phyloP scores from a whole-genome alignment of 768 basidiomycete genomes.

The Lactarius sanguifluus region DNA sequence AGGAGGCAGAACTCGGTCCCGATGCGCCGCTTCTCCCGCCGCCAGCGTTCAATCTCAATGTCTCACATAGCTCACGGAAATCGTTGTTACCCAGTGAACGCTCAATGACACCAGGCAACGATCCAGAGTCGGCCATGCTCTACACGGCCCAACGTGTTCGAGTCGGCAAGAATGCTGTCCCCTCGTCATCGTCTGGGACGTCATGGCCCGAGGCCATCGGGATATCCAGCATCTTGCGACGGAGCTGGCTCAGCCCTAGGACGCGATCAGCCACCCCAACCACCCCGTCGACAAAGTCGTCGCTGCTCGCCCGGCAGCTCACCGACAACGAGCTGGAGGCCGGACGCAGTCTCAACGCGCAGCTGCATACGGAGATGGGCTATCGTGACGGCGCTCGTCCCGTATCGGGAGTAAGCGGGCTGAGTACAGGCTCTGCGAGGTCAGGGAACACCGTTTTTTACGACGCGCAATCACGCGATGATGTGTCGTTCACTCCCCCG shows the following conservation, averaged over 20 bases:
- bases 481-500: constrained; percentile 46
- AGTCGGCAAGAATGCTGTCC: constrained; percentile 29
- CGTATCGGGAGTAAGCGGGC: constrained; percentile 54
- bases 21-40: constrained; percentile 28
- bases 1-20: constrained; percentile 19
- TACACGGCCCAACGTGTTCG: constrained; percentile 51
- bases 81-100: constrained; percentile 36
- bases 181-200: constrained; percentile 33
- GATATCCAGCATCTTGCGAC: constrained; percentile 17
- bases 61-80: constrained; percentile 13
- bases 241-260: constrained; percentile 30
- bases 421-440: constrained; percentile 41
- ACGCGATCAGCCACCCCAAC: constrained; percentile 16
- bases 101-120: constrained; percentile 32
- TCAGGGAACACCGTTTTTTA: constrained; percentile 62
- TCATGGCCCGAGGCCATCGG: constrained; percentile 21
- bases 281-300: constrained; percentile 14
- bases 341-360: constrained; percentile 37
- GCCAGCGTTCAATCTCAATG: constrained; percentile 11
- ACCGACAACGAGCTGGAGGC: constrained; percentile 30
- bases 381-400: constrained; percentile 46
- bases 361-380: constrained; percentile 25
- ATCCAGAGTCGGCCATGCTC: constrained; percentile 44
- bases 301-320: constrained; percentile 17
- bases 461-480: constrained; percentile 53